Conservation (phyloP, 2,329 filamentous ascomycete species). For the Beauveria australis region DNA sequence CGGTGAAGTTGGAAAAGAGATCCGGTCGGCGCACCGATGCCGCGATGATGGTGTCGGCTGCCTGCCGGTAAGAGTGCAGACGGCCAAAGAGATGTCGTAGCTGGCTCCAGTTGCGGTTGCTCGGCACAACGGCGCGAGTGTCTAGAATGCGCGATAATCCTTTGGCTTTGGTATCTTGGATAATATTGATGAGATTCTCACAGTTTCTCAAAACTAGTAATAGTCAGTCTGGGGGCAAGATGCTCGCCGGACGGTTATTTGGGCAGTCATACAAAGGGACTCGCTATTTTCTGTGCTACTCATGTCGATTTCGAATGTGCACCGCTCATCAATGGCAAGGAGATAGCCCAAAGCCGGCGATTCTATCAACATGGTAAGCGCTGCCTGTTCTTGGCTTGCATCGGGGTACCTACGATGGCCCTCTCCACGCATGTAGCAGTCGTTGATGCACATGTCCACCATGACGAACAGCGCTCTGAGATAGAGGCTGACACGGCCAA, state of each 20-base stretch:
- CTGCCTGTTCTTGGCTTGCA: background rate
- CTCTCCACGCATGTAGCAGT: background rate
- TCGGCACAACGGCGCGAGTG: slow-evolving; percentile 13
- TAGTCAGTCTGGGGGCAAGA: background rate
- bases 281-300: background rate
- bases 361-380: background rate
- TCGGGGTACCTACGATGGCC: background rate
- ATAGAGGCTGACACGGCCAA: background rate
- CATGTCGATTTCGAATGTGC: background rate
- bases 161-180: background rate
- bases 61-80: slow-evolving; percentile 18
- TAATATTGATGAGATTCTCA: background rate
- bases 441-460: background rate
- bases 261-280: background rate
- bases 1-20: slow-evolving; percentile 12
- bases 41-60: slow-evolving; percentile 12
- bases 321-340: background rate
- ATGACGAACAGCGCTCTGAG: background rate
- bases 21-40: slow-evolving; percentile 14
- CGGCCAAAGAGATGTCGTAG: slow-evolving; percentile 20
- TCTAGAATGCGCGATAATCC: background rate
- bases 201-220: background rate
- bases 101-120: slow-evolving; percentile 1
- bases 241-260: background rate
- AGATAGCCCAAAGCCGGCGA: background rate